A percentile compares a stretch with the other conserved stretches of the same genome.
These are phyloP conservation scores for Gautieria morchelliformis DNA, from an alignment of 768 basidiomycete species.

Conservation along the genomic window DNA sequence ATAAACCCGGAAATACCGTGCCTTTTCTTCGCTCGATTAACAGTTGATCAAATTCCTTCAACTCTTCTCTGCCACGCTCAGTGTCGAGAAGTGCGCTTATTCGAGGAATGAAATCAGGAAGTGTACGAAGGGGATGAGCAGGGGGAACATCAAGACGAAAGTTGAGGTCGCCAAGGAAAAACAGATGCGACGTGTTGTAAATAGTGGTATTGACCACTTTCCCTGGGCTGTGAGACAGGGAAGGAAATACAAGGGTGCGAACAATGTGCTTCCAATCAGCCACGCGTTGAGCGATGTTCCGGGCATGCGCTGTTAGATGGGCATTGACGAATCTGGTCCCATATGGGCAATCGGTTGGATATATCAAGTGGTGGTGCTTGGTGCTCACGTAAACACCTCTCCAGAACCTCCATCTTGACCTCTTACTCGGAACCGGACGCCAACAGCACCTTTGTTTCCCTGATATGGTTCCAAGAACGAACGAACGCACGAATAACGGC, in stretches of 20 bases:
- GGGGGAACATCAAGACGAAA: constrained; percentile 68
- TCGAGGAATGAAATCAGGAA: constrained; percentile 23
- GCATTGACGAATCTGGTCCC: constrained; percentile 74
- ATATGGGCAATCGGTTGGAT: not conserved
- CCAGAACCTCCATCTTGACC: constrained; percentile 42
- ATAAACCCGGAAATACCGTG: constrained; percentile 58
- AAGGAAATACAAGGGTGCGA: constrained; percentile 65
- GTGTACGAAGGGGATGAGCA: constrained; percentile 32
- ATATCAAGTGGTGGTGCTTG: not conserved
- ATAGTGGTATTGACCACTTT: constrained; percentile 45
- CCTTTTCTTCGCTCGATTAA: constrained; percentile 52
- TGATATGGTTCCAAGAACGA: not conserved
- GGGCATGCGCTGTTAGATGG: constrained; percentile 79
- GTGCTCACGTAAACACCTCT: constrained; percentile 76
- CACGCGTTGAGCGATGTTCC: constrained; percentile 55
- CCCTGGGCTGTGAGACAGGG: constrained; percentile 28
- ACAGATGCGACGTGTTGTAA: constrained; percentile 81
- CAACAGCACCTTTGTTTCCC: constrained; percentile 93
- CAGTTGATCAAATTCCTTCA: constrained; percentile 71
- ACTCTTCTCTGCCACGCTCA: constrained; percentile 37
- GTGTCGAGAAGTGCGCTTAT: constrained; percentile 38
- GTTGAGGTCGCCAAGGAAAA: constrained; percentile 91
- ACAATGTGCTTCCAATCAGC: constrained; percentile 79
- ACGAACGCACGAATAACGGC: not conserved
- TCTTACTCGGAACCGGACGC: constrained; percentile 69